Conservation (phyloP, 345 rosid genomes). For the Pugionium dolabratum region DNA sequence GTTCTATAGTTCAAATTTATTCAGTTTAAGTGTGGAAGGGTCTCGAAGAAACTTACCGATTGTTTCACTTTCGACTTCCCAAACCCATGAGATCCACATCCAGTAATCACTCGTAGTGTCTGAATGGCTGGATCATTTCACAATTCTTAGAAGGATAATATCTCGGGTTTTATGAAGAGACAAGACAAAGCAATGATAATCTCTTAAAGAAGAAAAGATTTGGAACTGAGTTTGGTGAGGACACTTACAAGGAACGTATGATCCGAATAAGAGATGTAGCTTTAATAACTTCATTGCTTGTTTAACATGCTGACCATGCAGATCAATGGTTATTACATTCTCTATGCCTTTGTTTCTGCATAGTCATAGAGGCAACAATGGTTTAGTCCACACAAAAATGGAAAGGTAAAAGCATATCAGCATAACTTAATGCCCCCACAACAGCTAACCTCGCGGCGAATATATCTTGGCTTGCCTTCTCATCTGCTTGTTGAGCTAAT, state of each 20-base stretch:
- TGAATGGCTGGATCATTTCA: conserved; percentile 59
- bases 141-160: conserved; percentile 9
- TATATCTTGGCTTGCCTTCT: conserved; percentile 82
- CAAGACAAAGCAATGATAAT: neutral
- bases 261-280: conserved; percentile 68
- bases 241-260: conserved; percentile 70
- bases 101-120: conserved; percentile 88
- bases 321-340: conserved; percentile 83
- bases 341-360: conserved; percentile 82
- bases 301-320: conserved; percentile 96
- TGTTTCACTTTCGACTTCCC: conserved; percentile 91
- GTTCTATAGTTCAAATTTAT: neutral
- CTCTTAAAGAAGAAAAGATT: neutral
- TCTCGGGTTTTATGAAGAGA: neutral
- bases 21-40: neutral
- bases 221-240: neutral
- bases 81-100: conserved; percentile 77
- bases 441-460: conserved; percentile 74
- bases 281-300: conserved; percentile 80
- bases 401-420: neutral
- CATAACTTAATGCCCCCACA: conserved; percentile 2
- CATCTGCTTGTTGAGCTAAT: conserved; percentile 74
- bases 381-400: conserved; percentile 33
- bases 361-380: conserved; percentile 18
- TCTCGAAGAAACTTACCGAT: conserved; percentile 52